These are phyloP conservation scores for Candida nitratophila DNA, from an alignment of 805 yeast genomes.

Conservation along the genomic window DNA sequence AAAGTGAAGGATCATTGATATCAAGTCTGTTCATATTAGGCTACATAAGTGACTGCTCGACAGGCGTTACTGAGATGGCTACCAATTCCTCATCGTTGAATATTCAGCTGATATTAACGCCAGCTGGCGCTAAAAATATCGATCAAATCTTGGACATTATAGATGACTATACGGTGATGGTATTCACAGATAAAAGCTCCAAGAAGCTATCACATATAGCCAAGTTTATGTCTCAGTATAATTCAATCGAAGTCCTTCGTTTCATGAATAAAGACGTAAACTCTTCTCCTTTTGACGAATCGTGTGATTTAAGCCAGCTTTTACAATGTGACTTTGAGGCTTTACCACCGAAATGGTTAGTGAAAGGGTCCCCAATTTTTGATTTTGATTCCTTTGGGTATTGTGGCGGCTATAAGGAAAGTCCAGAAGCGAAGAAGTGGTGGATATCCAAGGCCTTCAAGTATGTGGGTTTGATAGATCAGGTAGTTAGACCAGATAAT, in stretches of 20 bases:
- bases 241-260: slow-evolving; percentile 38
- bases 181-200: slow-evolving; percentile 6
- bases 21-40: slow-evolving; percentile 28
- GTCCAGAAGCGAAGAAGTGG: slow-evolving; percentile 26
- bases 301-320: slow-evolving; percentile 30
- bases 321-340: slow-evolving; percentile 31
- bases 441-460: slow-evolving; percentile 35
- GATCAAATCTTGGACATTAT: slow-evolving; percentile 27
- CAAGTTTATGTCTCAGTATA: slow-evolving; percentile 37
- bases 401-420: slow-evolving; percentile 26
- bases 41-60: slow-evolving; percentile 31
- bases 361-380: slow-evolving; percentile 34
- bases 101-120: slow-evolving; percentile 44
- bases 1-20: slow-evolving; percentile 44
- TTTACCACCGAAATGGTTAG: slow-evolving; percentile 29
- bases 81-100: slow-evolving; percentile 24
- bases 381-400: slow-evolving; percentile 12
- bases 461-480: slow-evolving; percentile 27
- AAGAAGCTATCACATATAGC: slow-evolving; percentile 25
- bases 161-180: slow-evolving; percentile 22
- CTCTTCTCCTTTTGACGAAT: slow-evolving; percentile 40
- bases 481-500: slow-evolving; percentile 23
- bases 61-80: slow-evolving; percentile 25
- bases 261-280: slow-evolving; percentile 34
- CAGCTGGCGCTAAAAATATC: slow-evolving; percentile 34